Percentiles rank a stretch among this genome's conserved stretches.
phyloP scores from a whole-genome alignment of 257 asterid species.

The Ehretia macrophylla region DNA sequence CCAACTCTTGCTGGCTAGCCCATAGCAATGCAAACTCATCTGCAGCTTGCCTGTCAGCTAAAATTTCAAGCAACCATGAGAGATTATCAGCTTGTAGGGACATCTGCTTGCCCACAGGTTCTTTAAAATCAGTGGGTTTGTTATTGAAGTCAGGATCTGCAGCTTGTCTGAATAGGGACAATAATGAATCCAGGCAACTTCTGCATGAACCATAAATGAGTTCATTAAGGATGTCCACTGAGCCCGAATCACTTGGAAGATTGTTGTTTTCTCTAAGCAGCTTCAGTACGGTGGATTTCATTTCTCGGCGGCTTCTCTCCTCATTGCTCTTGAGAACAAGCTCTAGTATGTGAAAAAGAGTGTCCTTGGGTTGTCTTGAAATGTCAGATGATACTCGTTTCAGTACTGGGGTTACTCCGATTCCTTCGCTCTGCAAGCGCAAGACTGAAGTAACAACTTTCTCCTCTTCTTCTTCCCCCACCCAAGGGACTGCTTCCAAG shows the following conservation, averaged over 20 bases:
- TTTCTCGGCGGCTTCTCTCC: conserved; percentile 84
- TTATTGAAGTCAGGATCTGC: conserved; percentile 42
- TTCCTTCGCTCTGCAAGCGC: conserved; percentile 60
- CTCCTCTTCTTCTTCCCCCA: conserved; percentile 83
- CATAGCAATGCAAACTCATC: conserved; percentile 71
- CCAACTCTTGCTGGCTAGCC: conserved; percentile 66
- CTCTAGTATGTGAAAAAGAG: conserved; percentile 64
- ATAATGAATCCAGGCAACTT: conserved; percentile 47
- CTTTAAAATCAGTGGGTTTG: conserved; percentile 14
- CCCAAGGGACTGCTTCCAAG: conserved; percentile 99
- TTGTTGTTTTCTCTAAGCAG: conserved; percentile 65
- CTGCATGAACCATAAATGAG: conserved; percentile 59
- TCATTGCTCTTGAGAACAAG: conserved; percentile 80
- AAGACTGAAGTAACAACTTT: conserved; percentile 65
- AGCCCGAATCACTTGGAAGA: background rate
- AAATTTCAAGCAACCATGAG: conserved; percentile 77
- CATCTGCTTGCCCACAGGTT: conserved; percentile 39
- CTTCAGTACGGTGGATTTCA: conserved; percentile 75
- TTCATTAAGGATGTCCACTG: conserved; percentile 54
- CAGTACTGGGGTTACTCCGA: conserved; percentile 61
- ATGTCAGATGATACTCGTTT: conserved; percentile 72
- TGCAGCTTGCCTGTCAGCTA: conserved; percentile 61
- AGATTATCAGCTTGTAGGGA: conserved; percentile 74
- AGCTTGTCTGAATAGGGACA: conserved; percentile 62
- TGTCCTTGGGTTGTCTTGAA: conserved; percentile 52